Conservation (phyloP, 1,139 yeast species). For the Geotrichum bryndzae region DNA sequence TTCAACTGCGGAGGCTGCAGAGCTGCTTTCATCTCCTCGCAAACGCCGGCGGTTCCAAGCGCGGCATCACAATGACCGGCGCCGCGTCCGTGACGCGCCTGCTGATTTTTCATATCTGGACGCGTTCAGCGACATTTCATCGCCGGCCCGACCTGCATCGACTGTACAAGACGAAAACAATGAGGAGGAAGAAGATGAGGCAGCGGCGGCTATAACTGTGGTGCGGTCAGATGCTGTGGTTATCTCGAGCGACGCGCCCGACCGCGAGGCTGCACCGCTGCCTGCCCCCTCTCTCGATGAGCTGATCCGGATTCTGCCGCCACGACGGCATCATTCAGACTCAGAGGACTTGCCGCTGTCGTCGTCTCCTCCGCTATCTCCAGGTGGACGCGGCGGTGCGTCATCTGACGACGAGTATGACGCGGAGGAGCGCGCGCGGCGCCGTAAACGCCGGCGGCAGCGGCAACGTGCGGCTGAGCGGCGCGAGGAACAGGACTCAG, state of each 20-base stretch:
- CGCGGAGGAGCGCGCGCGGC: not conserved
- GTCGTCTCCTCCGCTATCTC: not conserved
- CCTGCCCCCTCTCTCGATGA: not conserved
- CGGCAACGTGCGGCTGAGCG: not conserved
- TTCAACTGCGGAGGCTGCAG: not conserved
- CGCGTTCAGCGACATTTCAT: not conserved
- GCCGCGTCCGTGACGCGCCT: not conserved
- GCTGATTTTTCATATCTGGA: not conserved
- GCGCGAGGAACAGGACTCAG: not conserved
- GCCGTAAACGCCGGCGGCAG: not conserved
- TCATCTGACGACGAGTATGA: not conserved
- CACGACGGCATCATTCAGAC: not conserved
- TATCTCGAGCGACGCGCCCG: not conserved
- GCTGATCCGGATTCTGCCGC: not conserved
- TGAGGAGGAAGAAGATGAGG: not conserved
- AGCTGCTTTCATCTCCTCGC: not conserved
- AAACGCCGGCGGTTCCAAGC: not conserved
- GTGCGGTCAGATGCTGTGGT: not conserved
- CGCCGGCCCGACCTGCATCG: not conserved
- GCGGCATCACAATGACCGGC: not conserved
- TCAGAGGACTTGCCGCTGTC: not conserved
- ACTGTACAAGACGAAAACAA: not conserved
- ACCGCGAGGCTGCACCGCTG: not conserved
- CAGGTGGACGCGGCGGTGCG: not conserved
- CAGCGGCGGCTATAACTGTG: not conserved